Conservation (phyloP, 305 asterid genomes). For the Fraxinus paxiana region DNA sequence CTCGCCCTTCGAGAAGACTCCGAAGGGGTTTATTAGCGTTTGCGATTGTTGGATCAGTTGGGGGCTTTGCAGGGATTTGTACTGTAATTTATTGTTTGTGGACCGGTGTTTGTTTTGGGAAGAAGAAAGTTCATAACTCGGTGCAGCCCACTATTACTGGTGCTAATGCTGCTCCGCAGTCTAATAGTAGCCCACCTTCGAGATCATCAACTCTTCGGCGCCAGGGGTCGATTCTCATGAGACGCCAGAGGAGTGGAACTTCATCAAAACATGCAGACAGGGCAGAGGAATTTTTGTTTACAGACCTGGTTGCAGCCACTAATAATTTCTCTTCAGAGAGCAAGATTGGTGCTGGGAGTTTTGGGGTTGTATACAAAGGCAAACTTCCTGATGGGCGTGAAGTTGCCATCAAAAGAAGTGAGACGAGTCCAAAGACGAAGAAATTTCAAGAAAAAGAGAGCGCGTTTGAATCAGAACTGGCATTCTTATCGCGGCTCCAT, state of each 20-base stretch:
- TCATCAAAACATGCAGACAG: constrained; percentile 70
- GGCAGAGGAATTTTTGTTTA: constrained; percentile 70
- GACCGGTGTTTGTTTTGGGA: constrained; percentile 71
- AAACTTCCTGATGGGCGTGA: constrained; percentile 67
- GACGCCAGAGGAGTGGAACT: constrained; percentile 92
- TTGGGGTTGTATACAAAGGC: constrained; percentile 79
- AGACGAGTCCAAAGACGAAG: constrained; percentile 50
- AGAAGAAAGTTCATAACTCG: constrained; percentile 82
- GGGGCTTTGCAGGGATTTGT: constrained; percentile 68
- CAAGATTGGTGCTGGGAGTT: constrained; percentile 89
- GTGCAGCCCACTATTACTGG: constrained; percentile 75
- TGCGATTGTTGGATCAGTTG: constrained; percentile 76
- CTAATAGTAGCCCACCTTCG: constrained; percentile 60
- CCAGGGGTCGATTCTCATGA: constrained; percentile 69
- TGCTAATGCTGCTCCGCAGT: constrained; percentile 29
- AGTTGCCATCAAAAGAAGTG: constrained; percentile 82
- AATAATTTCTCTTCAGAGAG: constrained; percentile 56
- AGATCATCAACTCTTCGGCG: constrained; percentile 80
- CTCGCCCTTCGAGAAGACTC: constrained; percentile 37
- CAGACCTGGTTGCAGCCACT: constrained; percentile 66
- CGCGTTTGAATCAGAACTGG: constrained; percentile 75
- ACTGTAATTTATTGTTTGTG: constrained; percentile 64
- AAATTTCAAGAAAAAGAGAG: constrained; percentile 85
- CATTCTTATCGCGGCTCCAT: constrained; percentile 73
- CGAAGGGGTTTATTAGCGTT: constrained; percentile 62